A percentile compares a stretch with the other conserved stretches of the same genome.
These are phyloP conservation scores for Platanus orientalis DNA, from an alignment of 164 flowering plant species.

Conservation along the genomic window DNA sequence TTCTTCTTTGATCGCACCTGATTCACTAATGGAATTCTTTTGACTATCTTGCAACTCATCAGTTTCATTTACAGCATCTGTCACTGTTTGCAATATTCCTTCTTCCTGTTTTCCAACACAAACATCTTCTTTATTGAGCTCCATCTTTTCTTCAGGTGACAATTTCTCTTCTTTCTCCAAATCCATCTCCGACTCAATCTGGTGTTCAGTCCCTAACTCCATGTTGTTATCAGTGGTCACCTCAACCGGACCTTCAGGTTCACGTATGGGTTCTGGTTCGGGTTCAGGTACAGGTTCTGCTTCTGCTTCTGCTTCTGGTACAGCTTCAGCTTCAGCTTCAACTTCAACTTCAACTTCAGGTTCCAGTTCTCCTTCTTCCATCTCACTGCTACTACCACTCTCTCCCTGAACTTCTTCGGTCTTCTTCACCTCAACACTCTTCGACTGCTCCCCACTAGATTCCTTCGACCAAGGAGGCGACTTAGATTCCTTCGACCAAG, in stretches of 20 bases:
- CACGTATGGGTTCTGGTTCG: not conserved
- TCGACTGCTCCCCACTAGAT: slow-evolving; percentile 56
- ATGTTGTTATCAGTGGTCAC: slow-evolving; percentile 13
- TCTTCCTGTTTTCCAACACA: slow-evolving; percentile 23
- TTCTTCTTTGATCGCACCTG: slow-evolving; percentile 10
- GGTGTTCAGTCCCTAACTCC: slow-evolving; percentile 15
- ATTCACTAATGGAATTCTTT: slow-evolving; percentile 10
- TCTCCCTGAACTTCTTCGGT: slow-evolving; percentile 39
- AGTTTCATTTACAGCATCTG: slow-evolving; percentile 20
- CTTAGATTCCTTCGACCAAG: slow-evolving; percentile 44
- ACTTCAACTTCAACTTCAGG: slow-evolving; percentile 44
- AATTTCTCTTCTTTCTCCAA: slow-evolving; percentile 13
- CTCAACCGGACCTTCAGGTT: not conserved
- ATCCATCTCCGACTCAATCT: slow-evolving; percentile 9
- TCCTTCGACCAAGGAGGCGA: slow-evolving; percentile 46
- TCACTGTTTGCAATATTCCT: slow-evolving; percentile 5
- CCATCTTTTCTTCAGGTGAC: slow-evolving; percentile 16
- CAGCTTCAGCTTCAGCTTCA: slow-evolving; percentile 17
- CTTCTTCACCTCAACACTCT: slow-evolving; percentile 60
- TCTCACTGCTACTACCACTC: slow-evolving; percentile 55
- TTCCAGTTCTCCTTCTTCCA: slow-evolving; percentile 91
- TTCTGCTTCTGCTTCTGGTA: slow-evolving; percentile 25
- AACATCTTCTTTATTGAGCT: slow-evolving; percentile 11
- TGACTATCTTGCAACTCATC: slow-evolving; percentile 21
- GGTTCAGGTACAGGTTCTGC: slow-evolving; percentile 16